Conservation (phyloP, 2,329 filamentous ascomycete genomes). For the Arthrobotrys sinensis region DNA sequence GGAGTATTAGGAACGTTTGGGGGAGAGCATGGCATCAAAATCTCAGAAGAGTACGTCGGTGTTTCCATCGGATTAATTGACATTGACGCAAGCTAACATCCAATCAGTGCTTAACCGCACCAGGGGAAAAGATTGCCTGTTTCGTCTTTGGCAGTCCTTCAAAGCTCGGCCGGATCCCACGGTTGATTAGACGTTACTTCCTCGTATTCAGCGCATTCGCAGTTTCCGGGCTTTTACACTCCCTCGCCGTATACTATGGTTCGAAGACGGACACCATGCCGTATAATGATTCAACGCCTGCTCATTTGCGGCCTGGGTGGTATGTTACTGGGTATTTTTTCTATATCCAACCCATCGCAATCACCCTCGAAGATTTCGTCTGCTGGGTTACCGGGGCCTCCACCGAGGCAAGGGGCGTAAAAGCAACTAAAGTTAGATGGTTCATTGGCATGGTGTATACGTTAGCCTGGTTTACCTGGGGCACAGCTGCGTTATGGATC, state of each 20-base stretch:
- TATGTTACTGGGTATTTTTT: constrained; percentile 39
- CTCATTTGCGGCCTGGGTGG: constrained; percentile 25
- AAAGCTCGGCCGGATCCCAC: constrained; percentile 8
- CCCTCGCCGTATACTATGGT: constrained; percentile 33
- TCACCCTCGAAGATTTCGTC: constrained; percentile 26
- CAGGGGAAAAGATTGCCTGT: constrained; percentile 6
- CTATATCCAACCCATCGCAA: constrained; percentile 25
- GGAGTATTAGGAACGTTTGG: constrained; percentile 45
- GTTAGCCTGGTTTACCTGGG: constrained; percentile 35
- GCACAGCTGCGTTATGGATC: constrained; percentile 30
- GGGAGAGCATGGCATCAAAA: constrained; percentile 41
- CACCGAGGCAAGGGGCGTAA: constrained; percentile 15
- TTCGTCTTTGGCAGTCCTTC: constrained; percentile 4
- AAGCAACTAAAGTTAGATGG: constrained; percentile 16
- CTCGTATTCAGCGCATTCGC: constrained; percentile 31
- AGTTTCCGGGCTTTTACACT: constrained; percentile 37
- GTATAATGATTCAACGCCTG: constrained; percentile 27
- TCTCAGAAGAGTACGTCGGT: constrained; percentile 27
- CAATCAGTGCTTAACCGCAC: constrained; percentile 18
- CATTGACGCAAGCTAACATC: neutral
- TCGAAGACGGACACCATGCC: constrained; percentile 20
- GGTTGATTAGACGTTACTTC: constrained; percentile 30
- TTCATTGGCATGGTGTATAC: constrained; percentile 34
- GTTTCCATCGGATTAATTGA: neutral
- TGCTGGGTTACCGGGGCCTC: constrained; percentile 29